Evolutionary conservation across 2,329 filamentous ascomycete species (phyloP).

Genomic region (Cladorrhinum sp.): DNA sequence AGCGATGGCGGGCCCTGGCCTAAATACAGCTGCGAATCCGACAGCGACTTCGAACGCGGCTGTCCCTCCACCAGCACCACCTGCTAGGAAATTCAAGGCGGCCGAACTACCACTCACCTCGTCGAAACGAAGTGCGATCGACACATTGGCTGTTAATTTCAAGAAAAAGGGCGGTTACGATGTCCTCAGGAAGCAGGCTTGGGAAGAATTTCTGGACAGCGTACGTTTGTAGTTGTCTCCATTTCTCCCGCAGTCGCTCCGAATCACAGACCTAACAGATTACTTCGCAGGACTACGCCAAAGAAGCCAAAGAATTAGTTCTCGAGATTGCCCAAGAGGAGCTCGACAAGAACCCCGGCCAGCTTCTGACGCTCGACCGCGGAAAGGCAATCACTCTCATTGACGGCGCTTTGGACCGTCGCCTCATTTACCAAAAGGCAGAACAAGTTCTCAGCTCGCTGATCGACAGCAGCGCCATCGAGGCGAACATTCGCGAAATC

Average conservation of each 20-base stretch:
- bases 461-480: slow-evolving; percentile 66
- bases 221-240: slow-evolving; percentile 44
- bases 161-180: slow-evolving; percentile 87
- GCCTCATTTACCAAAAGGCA: slow-evolving; percentile 70
- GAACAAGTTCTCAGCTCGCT: slow-evolving; percentile 64
- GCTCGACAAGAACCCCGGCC: slow-evolving; percentile 69
- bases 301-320: slow-evolving; percentile 62
- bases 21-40: neutral
- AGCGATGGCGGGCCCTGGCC: neutral
- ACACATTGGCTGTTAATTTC: slow-evolving; percentile 73
- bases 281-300: slow-evolving; percentile 68
- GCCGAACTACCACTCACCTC: slow-evolving; percentile 72
- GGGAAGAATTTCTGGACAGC: slow-evolving; percentile 69
- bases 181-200: slow-evolving; percentile 70
- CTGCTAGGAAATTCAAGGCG: slow-evolving; percentile 56
- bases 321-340: slow-evolving; percentile 69
- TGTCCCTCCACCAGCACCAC: slow-evolving; percentile 7
- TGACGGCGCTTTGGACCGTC: slow-evolving; percentile 73
- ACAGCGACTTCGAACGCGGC: neutral
- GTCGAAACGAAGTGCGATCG: slow-evolving; percentile 69
- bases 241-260: neutral
- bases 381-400: slow-evolving; percentile 72
- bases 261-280: neutral
- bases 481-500: slow-evolving; percentile 66
- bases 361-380: slow-evolving; percentile 69